These are phyloP conservation scores for Echinochloa phyllopogon DNA, from an alignment of 176 grass and related monocot genomes.

Conservation along the genomic window DNA sequence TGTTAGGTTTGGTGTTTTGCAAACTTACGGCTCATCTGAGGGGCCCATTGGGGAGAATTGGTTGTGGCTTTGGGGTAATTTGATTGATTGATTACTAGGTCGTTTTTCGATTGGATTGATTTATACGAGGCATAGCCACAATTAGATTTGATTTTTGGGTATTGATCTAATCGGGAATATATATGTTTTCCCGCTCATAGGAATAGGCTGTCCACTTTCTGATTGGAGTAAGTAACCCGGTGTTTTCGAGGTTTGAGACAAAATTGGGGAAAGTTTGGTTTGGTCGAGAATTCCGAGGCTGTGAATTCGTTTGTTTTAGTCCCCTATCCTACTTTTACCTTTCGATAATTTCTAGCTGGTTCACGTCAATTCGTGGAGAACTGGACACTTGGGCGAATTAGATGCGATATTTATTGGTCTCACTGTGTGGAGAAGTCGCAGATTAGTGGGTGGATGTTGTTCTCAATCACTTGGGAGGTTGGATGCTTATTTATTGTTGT, in stretches of 20 bases:
- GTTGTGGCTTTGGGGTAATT: constrained; percentile 14
- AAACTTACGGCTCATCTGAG: neutral
- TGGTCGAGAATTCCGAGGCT: constrained; percentile 4
- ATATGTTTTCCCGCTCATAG: neutral
- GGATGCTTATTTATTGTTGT: constrained; percentile 20
- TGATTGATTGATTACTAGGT: neutral
- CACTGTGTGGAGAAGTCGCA: neutral
- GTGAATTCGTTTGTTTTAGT: neutral
- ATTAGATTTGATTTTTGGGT: neutral
- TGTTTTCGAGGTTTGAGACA: constrained; percentile 19
- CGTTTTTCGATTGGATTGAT: neutral
- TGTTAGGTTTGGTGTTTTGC: constrained; percentile 2
- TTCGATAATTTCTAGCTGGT: neutral
- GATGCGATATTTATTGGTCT: neutral
- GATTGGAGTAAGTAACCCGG: neutral
- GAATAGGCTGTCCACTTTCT: constrained; percentile 2
- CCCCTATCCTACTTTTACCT: neutral
- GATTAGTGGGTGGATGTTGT: constrained; percentile 11
- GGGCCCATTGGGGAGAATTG: constrained; percentile 27
- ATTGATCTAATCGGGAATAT: constrained; percentile 13
- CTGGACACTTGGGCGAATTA: constrained; percentile 1
- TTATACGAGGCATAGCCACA: neutral
- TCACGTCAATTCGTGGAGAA: neutral
- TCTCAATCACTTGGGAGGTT: neutral
- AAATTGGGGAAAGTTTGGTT: constrained; percentile 17